Base-by-base conservation (phyloP, 2,329 filamentous ascomycete genomes). In the Ophiostoma angusticollis region DNA sequence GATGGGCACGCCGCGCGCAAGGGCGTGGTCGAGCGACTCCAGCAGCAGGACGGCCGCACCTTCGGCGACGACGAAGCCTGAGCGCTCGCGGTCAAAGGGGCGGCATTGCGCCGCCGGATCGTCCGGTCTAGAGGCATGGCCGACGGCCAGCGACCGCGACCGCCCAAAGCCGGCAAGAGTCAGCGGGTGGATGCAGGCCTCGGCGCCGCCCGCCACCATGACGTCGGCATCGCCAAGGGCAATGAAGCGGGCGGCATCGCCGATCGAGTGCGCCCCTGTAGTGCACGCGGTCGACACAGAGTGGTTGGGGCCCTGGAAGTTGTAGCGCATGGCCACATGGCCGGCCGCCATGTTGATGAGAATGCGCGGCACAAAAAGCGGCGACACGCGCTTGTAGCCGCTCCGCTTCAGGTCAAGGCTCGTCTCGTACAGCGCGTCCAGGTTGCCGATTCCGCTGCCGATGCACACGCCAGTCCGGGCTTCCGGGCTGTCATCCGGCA, bases 321-420 rank as follows among this genome's bases (percentile, higher is more conserved):
- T 84, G 60, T 91, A 78, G 50, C 78, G 82, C 78, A 98, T 96
- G 19, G 89, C 89, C 27, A 96, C 78, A 55, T 96, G 89, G 1
- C 91, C 91, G 9, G 91, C 91, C 1, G 84, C 91, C 49, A 98
- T 73, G 56, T 98, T 98, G 61, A 93, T 94, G 35, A 98, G 69
- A 7, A 96, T 76, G 49, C 84, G 81, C 6, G 91, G 91, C 7
- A 96, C 86, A 54, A 98, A 96, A 4, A 94, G 64, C 1, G 91
- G 91, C 24, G 87, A 93, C 2, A 96, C 83, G 53, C 91, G 94
- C 50, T 75, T 84, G 58, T 95, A 93, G 47, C 89, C 89, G 42
- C 75, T 75, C 58, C 74, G 68, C 23, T 83, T 70, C 54, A 83
- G 93, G 1, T 74, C 75, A 35, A 94, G 53, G 41, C 83, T 84